These are phyloP conservation scores for Arachnomyces sp. DNA, from an alignment of 2,329 filamentous ascomycete genomes.

Conservation along the genomic window DNA sequence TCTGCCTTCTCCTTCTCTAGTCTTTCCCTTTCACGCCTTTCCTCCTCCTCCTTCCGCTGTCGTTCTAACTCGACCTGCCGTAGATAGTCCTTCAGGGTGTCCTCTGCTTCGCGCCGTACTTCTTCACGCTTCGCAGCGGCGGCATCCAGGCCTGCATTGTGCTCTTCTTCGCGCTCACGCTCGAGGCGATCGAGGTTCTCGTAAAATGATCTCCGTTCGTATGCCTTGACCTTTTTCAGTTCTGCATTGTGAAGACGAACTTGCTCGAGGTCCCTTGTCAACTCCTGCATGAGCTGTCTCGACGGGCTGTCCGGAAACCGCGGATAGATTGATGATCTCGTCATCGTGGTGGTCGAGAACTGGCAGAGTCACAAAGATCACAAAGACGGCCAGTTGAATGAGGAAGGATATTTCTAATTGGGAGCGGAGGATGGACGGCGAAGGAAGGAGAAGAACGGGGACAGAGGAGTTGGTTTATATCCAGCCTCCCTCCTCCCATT, in stretches of 20 bases:
- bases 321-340: slow-evolving; percentile 19
- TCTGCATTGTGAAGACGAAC: slow-evolving; percentile 35
- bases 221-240: slow-evolving; percentile 36
- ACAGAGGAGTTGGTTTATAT: no score
- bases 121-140: slow-evolving; percentile 61
- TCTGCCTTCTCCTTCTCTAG: slow-evolving; percentile 27
- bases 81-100: slow-evolving; percentile 44
- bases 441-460: no score
- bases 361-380: slow-evolving; percentile 17
- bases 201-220: slow-evolving; percentile 41
- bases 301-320: slow-evolving; percentile 31
- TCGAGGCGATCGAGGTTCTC: slow-evolving; percentile 56
- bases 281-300: slow-evolving; percentile 32
- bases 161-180: slow-evolving; percentile 55
- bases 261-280: slow-evolving; percentile 34
- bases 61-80: slow-evolving; percentile 31
- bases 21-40: slow-evolving; percentile 27
- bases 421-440: no score
- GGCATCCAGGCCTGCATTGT: slow-evolving; percentile 58
- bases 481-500: no score
- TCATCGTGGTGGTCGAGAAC: slow-evolving; percentile 23
- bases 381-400: no score
- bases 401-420: no score
- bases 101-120: slow-evolving; percentile 51
- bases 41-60: slow-evolving; percentile 29